These are phyloP conservation scores for Senna tora DNA, from an alignment of 306 rosid genomes.

Conservation along the genomic window DNA sequence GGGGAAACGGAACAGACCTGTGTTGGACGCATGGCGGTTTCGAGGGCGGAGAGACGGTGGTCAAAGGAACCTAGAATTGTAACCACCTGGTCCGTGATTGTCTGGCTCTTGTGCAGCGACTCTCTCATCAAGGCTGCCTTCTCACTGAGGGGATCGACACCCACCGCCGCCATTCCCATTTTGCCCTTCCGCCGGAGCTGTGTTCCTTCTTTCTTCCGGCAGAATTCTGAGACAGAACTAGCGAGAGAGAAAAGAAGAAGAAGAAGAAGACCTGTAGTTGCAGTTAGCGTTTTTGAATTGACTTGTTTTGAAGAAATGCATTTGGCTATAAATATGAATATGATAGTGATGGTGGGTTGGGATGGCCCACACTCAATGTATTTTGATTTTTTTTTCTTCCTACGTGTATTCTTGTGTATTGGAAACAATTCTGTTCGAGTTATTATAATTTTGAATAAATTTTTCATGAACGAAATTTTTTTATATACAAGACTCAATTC, in stretches of 20 bases:
- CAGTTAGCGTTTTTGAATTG: neutral
- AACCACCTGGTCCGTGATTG: conserved; percentile 87
- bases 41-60: conserved; percentile 97
- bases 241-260: neutral
- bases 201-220: neutral
- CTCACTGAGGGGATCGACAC: conserved; percentile 68
- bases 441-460: too few relatives aligned
- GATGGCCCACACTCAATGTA: conserved; percentile 1
- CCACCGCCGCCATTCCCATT: conserved; percentile 64
- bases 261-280: neutral
- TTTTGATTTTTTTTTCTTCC: too few relatives aligned
- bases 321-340: neutral
- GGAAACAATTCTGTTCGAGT: too few relatives aligned
- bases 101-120: conserved; percentile 88
- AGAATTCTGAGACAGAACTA: neutral
- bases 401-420: too few relatives aligned
- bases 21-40: conserved; percentile 99
- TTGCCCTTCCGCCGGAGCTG: conserved; percentile 17
- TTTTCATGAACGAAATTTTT: too few relatives aligned
- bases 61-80: conserved; percentile 92
- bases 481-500: too few relatives aligned
- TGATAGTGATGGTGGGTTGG: neutral
- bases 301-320: neutral
- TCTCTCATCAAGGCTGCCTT: conserved; percentile 83
- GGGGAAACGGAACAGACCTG: conserved; percentile 52